These are phyloP conservation scores for Vicia faba DNA, from an alignment of 306 rosid genomes.

Conservation along the genomic window DNA sequence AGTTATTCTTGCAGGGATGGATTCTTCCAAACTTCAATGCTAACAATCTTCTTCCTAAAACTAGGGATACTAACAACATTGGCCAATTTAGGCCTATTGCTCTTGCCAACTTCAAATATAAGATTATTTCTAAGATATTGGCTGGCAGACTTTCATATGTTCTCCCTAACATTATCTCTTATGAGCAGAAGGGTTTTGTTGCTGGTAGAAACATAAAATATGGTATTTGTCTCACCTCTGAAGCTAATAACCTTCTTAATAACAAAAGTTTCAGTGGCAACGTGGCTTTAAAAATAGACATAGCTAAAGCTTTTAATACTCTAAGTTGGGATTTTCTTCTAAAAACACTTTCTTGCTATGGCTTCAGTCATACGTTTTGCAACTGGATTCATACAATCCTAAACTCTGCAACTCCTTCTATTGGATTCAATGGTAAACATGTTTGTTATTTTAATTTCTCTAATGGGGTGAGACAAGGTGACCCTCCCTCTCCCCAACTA, in stretches of 20 bases:
- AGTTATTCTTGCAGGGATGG: no score
- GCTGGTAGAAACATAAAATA: background rate
- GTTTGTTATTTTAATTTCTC: no score
- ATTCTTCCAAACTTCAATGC: no score
- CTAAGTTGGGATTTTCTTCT: background rate
- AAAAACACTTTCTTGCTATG: fast-evolving
- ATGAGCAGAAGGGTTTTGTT: background rate
- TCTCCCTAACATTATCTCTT: background rate
- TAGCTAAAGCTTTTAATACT: background rate
- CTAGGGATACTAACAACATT: no score
- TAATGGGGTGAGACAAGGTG: no score
- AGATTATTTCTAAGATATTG: background rate
- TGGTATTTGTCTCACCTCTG: background rate
- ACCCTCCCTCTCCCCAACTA: no score
- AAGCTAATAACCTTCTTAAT: background rate
- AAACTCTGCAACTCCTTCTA: no score
- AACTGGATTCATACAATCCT: no score
- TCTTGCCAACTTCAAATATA: background rate
- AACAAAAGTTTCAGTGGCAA: background rate
- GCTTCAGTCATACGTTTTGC: background rate
- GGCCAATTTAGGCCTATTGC: background rate
- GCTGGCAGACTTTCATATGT: background rate
- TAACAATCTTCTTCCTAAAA: no score
- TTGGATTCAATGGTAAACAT: no score
- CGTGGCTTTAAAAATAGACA: background rate